These are phyloP conservation scores for Schoenoplectus triqueter DNA, from an alignment of 202 grass and related monocot genomes.

Conservation along the genomic window DNA sequence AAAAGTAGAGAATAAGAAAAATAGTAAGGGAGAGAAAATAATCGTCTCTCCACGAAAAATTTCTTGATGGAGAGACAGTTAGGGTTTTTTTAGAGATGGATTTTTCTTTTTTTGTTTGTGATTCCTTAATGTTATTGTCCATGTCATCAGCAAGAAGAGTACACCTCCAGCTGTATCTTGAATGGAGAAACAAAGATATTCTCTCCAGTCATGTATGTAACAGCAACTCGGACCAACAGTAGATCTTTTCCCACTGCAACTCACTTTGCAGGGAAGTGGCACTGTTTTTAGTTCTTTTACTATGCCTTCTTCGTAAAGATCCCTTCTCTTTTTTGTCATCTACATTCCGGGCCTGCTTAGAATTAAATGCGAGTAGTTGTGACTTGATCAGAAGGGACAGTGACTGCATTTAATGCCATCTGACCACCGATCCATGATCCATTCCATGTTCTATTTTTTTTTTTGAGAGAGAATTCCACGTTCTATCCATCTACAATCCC, in stretches of 20 bases:
- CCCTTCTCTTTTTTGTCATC: background rate
- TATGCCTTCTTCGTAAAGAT: background rate
- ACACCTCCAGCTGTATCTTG: background rate
- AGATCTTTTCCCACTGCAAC: background rate
- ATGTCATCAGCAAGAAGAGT: background rate
- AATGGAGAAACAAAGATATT: conserved; percentile 5
- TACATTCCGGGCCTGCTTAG: background rate
- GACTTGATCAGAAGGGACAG: background rate
- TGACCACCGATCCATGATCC: background rate
- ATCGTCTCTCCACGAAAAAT: too few species aligned
- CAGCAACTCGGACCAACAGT: conserved; percentile 4
- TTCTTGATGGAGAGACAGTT: too few species aligned
- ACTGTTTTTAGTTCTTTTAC: conserved; percentile 6
- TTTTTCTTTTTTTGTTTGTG: too few species aligned
- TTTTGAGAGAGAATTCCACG: background rate
- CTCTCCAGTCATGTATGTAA: background rate
- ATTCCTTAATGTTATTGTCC: too few species aligned
- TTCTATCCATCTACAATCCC: background rate
- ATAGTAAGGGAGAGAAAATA: too few species aligned
- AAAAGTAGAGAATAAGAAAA: too few species aligned
- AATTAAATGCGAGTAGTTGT: conserved; percentile 29
- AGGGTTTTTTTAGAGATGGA: too few species aligned
- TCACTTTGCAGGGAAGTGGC: background rate
- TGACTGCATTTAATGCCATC: conserved; percentile 23
- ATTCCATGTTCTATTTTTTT: background rate